phyloP scores from a whole-genome alignment of 306 rosid species.

The Carpinus fangiana region DNA sequence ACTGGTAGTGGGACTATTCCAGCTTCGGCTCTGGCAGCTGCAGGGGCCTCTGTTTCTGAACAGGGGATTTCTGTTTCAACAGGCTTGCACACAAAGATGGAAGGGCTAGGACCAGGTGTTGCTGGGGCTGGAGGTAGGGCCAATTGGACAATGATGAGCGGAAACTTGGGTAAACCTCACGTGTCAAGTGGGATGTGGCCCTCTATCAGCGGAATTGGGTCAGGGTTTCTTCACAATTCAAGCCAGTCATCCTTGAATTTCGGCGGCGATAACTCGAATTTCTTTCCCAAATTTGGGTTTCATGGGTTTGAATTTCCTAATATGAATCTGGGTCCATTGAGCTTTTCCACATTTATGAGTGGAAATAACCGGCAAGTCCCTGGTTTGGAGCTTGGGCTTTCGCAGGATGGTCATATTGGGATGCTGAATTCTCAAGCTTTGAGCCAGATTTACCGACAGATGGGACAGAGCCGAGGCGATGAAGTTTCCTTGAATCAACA shows the following conservation, averaged over 20 bases:
- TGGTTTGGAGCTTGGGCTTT: constrained; percentile 53
- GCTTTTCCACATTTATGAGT: constrained; percentile 33
- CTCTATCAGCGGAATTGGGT: constrained; percentile 27
- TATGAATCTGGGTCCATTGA: constrained; percentile 43
- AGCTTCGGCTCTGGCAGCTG: constrained; percentile 33
- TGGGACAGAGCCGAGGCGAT: constrained; percentile 35
- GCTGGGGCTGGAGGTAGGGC: constrained; percentile 22
- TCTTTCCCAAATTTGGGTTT: constrained; percentile 40
- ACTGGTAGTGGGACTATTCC: constrained; percentile 56
- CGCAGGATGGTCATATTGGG: constrained; percentile 53
- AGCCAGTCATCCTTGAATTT: constrained; percentile 22
- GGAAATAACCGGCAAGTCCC: constrained; percentile 42
- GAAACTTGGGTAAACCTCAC: constrained; percentile 40
- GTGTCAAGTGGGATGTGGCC: constrained; percentile 45
- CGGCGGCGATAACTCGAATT: constrained; percentile 30
- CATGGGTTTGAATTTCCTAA: constrained; percentile 45
- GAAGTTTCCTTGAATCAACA: constrained; percentile 32
- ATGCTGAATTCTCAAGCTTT: constrained; percentile 39
- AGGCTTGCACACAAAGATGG: constrained; percentile 36
- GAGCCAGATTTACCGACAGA: constrained; percentile 39
- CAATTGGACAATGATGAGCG: constrained; percentile 44
- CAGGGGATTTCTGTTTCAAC: constrained; percentile 44
- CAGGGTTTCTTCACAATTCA: constrained; percentile 38
- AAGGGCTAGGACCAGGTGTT: constrained; percentile 20
- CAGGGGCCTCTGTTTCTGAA: constrained; percentile 48